Evolutionary conservation across 2,329 filamentous ascomycete genomes (phyloP).

Genomic region (Cordyceps militaris): DNA sequence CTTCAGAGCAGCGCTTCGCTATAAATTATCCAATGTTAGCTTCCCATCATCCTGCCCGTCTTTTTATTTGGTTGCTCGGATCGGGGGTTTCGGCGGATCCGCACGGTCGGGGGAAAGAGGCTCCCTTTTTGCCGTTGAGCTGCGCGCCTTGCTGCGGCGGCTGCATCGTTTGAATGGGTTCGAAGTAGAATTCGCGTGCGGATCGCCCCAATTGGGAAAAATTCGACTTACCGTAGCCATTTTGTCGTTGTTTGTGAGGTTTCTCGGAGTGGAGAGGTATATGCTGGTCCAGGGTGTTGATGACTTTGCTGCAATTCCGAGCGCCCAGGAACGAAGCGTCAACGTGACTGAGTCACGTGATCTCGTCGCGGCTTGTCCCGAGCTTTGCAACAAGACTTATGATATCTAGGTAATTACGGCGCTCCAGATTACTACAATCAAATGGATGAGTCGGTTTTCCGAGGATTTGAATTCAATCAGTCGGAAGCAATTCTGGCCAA

Average conservation of each 20-base stretch:
- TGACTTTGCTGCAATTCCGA: conserved; percentile 36
- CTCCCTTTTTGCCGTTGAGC: conserved; percentile 3
- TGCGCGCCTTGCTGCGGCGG: not conserved
- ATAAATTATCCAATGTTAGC: conserved; percentile 20
- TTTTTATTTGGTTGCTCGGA: not conserved
- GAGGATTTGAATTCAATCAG: not conserved
- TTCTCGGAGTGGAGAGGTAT: conserved; percentile 41
- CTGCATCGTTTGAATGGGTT: not conserved
- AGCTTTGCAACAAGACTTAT: not conserved
- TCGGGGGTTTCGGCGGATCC: conserved; percentile 15
- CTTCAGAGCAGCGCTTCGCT: conserved; percentile 98
- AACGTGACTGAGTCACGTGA: conserved; percentile 13
- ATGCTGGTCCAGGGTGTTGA: conserved; percentile 39
- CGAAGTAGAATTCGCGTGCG: conserved; percentile 1
- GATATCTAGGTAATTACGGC: not conserved
- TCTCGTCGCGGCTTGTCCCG: conserved; percentile 10
- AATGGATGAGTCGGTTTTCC: not conserved
- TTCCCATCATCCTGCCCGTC: not conserved
- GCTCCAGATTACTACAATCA: not conserved
- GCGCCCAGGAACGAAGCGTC: conserved; percentile 19
- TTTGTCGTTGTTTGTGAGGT: conserved; percentile 44
- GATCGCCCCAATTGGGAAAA: conserved; percentile 23
- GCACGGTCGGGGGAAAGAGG: not conserved
- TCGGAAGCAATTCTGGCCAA: not conserved
- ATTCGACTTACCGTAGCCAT: conserved; percentile 61